Conservation (phyloP, 257 asterid species). For the Solanum paucissectum region DNA sequence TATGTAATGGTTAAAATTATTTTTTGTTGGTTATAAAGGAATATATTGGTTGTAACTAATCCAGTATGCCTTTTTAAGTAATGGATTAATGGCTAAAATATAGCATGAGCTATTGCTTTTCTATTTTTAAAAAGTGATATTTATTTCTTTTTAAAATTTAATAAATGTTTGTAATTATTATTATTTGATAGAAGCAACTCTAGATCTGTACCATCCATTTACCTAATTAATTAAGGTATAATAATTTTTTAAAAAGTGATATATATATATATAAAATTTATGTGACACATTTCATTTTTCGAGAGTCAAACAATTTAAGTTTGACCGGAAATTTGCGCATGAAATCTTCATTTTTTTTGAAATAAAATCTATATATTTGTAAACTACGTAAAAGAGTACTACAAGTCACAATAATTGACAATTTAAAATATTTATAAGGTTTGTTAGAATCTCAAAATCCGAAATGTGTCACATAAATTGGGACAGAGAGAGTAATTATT, state of each 20-base stretch:
- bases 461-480: no score
- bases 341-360: no score
- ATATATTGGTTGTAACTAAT: background rate
- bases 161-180: background rate
- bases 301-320: no score
- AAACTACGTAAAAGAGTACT: no score
- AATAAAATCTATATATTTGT: no score
- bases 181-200: background rate
- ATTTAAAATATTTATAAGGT: no score
- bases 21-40: background rate
- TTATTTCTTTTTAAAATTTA: background rate
- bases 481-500: fast-evolving
- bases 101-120: background rate
- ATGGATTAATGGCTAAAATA: background rate
- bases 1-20: slow-evolving; percentile 22
- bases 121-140: background rate
- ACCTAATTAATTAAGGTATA: background rate
- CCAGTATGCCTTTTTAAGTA: background rate
- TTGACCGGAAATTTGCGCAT: no score
- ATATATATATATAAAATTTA: no score
- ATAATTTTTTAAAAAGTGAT: no score
- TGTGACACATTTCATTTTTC: no score
- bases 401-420: no score
- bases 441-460: no score
- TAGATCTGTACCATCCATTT: background rate